Base-by-base conservation (phyloP, 345 rosid species). In the Aquilaria sinensis region DNA sequence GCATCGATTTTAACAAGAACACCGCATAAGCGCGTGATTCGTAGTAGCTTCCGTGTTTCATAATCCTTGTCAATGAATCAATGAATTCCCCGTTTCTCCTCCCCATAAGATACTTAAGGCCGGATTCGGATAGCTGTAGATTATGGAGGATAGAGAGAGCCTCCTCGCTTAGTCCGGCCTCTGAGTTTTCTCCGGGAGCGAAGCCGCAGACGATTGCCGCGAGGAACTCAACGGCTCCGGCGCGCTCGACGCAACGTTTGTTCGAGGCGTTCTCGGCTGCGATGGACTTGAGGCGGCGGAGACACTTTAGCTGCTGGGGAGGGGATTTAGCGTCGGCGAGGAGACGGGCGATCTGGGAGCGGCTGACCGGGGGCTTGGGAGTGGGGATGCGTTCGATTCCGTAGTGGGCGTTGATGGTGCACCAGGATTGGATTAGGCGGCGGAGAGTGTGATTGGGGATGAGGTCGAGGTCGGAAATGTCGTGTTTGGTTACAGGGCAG, bases 371-470 rank as follows among this genome's bases (percentile, higher is more conserved):
- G 9, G 84, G 88, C 70, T 83, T 93, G 2, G 98, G 98, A 9
- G 98, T 93, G 0, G 98, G 97, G 61, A 93, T 84, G 60, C 94
- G 79, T 70, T 93, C 90, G 10, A 93, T 58, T 12, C 98, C 98
- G 34, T 79, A 57, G 0, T 92, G 83, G 32, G 96, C 96, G 47
- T 93, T 88, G 53, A 93, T 65, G 9, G 82, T 86, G 67, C 98
- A 93, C 98, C 98, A 93, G 12, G 97, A 83, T 68, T 93, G 98
- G 58, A 93, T 81, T 49, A 93, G 72, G 12, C 98, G 84, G 9
- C 93, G 89, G 29, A 93, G 82, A 50, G 94, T 93, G 69, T 87
- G 88, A 75, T 92, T 92, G 2, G 98, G 98, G 0, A 96, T 92
- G 10, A 90, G 74, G 4, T 92, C 98, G 16, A 72, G 62, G 45